phyloP scores from a whole-genome alignment of 805 yeast species.

The Starmera quercuum region DNA sequence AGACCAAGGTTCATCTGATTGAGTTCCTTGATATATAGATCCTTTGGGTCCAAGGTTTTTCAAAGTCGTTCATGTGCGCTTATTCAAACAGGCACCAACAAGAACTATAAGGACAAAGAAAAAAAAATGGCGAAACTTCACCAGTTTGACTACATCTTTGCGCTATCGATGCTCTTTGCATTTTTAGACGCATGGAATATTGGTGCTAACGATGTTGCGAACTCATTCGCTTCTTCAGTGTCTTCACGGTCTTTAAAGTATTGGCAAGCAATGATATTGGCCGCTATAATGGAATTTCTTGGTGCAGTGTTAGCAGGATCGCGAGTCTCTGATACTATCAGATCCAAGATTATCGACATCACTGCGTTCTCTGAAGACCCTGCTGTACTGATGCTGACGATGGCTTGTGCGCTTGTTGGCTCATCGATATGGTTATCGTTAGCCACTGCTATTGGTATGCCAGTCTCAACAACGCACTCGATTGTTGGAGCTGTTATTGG shows the following conservation, averaged over 20 bases:
- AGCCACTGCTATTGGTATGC: constrained; percentile 64
- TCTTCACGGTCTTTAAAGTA: constrained; percentile 62
- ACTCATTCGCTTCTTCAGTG: constrained; percentile 71
- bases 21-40: too few relatives aligned
- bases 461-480: constrained; percentile 79
- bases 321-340: constrained; percentile 67
- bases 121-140: constrained; percentile 8
- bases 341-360: constrained; percentile 53
- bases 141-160: constrained; percentile 62
- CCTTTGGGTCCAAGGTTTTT: too few relatives aligned
- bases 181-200: constrained; percentile 74
- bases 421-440: constrained; percentile 62
- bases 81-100: too few relatives aligned
- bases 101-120: too few relatives aligned
- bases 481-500: constrained; percentile 74
- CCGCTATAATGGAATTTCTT: constrained; percentile 62
- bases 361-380: constrained; percentile 44
- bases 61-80: too few relatives aligned
- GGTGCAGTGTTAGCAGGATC: constrained; percentile 73
- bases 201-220: constrained; percentile 79
- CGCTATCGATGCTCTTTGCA: constrained; percentile 62
- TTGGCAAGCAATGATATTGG: constrained; percentile 71
- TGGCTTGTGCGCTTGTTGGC: constrained; percentile 71
- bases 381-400: constrained; percentile 65
- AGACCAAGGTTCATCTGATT: too few relatives aligned